Base-by-base conservation (phyloP, 1,139 yeast genomes). In the Nadsonia commutata region DNA sequence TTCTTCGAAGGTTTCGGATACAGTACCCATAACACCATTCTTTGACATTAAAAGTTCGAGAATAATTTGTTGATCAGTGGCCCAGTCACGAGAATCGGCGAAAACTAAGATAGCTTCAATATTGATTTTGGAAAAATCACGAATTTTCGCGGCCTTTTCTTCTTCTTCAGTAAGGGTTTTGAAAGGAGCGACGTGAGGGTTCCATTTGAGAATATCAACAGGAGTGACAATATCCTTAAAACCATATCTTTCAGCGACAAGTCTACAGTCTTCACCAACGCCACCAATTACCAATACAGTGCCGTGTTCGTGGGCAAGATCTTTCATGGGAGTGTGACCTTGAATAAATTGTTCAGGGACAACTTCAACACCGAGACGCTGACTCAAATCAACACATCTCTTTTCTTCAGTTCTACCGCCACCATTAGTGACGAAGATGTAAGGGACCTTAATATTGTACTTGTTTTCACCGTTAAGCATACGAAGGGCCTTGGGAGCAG, bases 291-390 rank as follows among this genome's bases (percentile, higher is more conserved):
- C 93, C 45, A 83, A 66, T 5, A 83, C 94, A 48, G 78, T 80
- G 47, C 78, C 65, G 62, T 78, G 77, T 17, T 71, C 68, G 20
- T 70, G 71, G 18, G 78, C 80, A 56, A 83, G 68, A 55, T 80
- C 88, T 55, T 74, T 78, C 93, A 82, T 82, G 37, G 94, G 94
- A 1, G 94, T 83, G 60, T 82, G 94, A 45, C 94, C 93, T 60
- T 83, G 94, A 54, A 83, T 81, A 49, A 83, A 80, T 60, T 83
- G 94, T 43, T 78, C 86, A 33, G 77, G 75, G 6, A 80, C 73
- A 46, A 82, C 74, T 39, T 71, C 71, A 36, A 72, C 64, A n/a
- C 69, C 70, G 51, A 82, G 69, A 48, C 85, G 65, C 42, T 71
- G 66, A 33, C 78, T 67, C 55, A 83, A 68, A 53, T 81, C 88